These are phyloP conservation scores for Capsaspora owczarzaki DNA, from an alignment of 78 protist species.

Conservation along the genomic window DNA sequence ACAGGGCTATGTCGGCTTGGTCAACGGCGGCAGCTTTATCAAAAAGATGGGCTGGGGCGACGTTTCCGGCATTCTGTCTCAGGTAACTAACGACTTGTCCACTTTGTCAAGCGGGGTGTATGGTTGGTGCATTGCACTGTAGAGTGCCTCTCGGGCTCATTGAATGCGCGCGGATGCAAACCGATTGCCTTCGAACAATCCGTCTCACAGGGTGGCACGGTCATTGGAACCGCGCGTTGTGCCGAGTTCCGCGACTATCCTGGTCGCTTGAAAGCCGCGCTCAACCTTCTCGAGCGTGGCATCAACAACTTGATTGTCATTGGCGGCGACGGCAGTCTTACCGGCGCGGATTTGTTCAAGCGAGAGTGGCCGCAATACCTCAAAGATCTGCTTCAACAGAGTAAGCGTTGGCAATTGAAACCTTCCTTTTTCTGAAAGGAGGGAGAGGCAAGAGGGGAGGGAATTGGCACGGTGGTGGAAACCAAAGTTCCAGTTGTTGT, in stretches of 20 bases:
- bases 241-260: constrained; percentile 43
- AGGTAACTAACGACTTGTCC: background rate
- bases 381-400: constrained; percentile 17
- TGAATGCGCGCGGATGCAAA: too few species aligned
- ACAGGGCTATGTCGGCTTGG: constrained; percentile 67
- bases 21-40: constrained; percentile 43
- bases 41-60: constrained; percentile 38
- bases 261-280: constrained; percentile 62
- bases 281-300: constrained; percentile 41
- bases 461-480: too few species aligned
- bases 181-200: too few species aligned
- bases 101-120: too few species aligned
- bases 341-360: constrained; percentile 62
- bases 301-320: constrained; percentile 43
- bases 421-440: too few species aligned
- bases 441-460: too few species aligned
- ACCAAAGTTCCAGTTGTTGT: too few species aligned
- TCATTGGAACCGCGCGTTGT: constrained; percentile 70
- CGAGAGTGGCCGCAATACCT: constrained; percentile 45
- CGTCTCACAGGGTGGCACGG: constrained; percentile 58
- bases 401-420: too few species aligned
- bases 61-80: constrained; percentile 29
- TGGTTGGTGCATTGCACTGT: too few species aligned
- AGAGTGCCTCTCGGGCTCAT: background rate
- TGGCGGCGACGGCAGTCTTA: constrained; percentile 76